Conservation (phyloP, 75 land plant genomes). For the Selaginella moellendorffii region DNA sequence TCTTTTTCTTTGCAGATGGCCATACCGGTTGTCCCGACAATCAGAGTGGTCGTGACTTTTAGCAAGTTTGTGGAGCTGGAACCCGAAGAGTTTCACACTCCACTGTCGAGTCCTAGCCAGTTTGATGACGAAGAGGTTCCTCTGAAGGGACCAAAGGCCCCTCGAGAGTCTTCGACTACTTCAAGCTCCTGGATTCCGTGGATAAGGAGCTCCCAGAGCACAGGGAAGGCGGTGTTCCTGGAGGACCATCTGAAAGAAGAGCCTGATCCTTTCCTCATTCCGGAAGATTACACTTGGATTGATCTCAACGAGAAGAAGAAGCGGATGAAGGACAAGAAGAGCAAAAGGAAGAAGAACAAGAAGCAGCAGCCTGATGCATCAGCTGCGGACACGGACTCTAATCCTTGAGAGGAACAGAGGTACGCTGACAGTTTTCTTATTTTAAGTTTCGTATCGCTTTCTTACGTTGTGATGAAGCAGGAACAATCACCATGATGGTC, state of each 20-base stretch:
- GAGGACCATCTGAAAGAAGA: neutral
- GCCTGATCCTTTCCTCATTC: neutral
- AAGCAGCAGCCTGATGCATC: too few species aligned
- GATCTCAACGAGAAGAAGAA: neutral
- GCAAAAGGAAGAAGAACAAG: neutral
- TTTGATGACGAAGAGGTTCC: conserved; percentile 7
- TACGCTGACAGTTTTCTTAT: too few species aligned
- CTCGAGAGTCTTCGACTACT: conserved; percentile 14
- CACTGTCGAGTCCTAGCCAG: conserved; percentile 28
- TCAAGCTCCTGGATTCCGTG: conserved; percentile 56
- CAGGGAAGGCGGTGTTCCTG: neutral
- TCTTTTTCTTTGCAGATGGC: conserved; percentile 68
- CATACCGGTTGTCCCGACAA: conserved; percentile 68
- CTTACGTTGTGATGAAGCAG: too few species aligned
- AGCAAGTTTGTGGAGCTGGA: conserved; percentile 58
- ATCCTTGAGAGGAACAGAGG: too few species aligned
- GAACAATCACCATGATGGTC: too few species aligned
- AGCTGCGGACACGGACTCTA: too few species aligned
- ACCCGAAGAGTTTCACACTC: conserved; percentile 32
- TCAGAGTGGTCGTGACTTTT: conserved; percentile 54
- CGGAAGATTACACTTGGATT: conserved; percentile 6
- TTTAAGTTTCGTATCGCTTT: too few species aligned
- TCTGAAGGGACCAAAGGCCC: conserved; percentile 12
- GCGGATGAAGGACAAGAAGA: neutral
- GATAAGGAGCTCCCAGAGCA: conserved; percentile 46